Base-by-base conservation (phyloP, 805 yeast genomes). In the Yamadazyma endophytica region DNA sequence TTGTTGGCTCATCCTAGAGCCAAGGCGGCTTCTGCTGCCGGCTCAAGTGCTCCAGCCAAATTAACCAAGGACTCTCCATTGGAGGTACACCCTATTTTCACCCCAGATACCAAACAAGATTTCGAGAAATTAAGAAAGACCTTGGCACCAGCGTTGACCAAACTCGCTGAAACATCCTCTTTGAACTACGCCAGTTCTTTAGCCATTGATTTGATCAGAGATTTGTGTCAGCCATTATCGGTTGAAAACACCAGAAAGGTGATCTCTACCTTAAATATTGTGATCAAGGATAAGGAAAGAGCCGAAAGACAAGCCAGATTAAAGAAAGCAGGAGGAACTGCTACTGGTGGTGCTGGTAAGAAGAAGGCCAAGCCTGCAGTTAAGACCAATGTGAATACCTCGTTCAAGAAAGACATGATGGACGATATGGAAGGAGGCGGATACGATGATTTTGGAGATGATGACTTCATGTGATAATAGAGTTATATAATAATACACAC, bases 271-370 rank as follows among this genome's bases (percentile, higher is more conserved):
- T 68, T 90, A 52, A 84, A 77, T 45, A 90, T 89, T 4, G 57
- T 81, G 34, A 68, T 82, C 40, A 88, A 82, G 50, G 95, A 88
- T 35, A 90, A 90, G 64, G 87, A 81, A 58, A 82, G 80, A 54
- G 82, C 82, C 33, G 97, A 90, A 64, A 85, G 97, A 69, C 84
- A 77, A 50, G 87, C 84, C 16, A 79, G 96, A 58, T 64, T 84
- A 49, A 75, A 82, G 47, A 82, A 79, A 55, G 71, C 85, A 33
- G 90, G 92, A 40, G 92, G 90, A 43, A 83, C 94, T 17, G 77
- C 90, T 23, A 75, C 86, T 15, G 94, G 94, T 49, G 96, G 96
- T 55, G 92, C 94, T 22, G 95, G 95, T 61, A 88, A 89, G 75
- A 82, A 83, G 77, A 90, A 89, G 77, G 96, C 87, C 36, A 82